Percentiles rank a stretch among this genome's conserved stretches.
Evolutionary conservation across 345 rosid genomes (phyloP).

Genomic region (Carallia pectinifolia): DNA sequence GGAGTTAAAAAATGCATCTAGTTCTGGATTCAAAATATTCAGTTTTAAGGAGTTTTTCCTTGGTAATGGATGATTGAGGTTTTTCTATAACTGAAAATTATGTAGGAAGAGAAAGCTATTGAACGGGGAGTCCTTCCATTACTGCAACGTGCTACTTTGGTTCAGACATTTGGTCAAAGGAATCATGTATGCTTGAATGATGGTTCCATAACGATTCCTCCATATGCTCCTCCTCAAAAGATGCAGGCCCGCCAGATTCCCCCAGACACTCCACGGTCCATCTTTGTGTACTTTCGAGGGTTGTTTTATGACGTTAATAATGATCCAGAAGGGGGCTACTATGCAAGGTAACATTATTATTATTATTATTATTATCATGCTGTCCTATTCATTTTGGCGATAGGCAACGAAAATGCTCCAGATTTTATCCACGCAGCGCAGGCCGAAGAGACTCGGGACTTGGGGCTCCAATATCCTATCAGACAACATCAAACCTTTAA

Average conservation of each 20-base stretch:
- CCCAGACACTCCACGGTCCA: constrained; percentile 72
- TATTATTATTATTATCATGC: not conserved
- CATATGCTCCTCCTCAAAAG: constrained; percentile 94
- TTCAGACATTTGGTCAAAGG: constrained; percentile 91
- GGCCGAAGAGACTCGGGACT: no score
- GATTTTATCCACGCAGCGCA: not conserved
- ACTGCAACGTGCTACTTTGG: constrained; percentile 79
- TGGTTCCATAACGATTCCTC: constrained; percentile 93
- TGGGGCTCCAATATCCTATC: no score
- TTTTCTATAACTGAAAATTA: not conserved
- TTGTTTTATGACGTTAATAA: constrained; percentile 90
- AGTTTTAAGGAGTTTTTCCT: no score
- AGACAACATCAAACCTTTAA: no score
- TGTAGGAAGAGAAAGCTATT: constrained; percentile 90
- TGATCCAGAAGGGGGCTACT: constrained; percentile 97
- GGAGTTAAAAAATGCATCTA: not conserved
- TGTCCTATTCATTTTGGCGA: not conserved
- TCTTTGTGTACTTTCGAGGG: constrained; percentile 93
- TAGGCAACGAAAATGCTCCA: not conserved
- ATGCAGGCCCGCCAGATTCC: constrained; percentile 86
- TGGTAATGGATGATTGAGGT: no score
- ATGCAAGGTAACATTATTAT: constrained; percentile 60
- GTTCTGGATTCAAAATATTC: no score
- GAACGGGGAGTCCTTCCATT: constrained; percentile 83
- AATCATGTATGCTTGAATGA: constrained; percentile 91